These are phyloP conservation scores for Lolium multiflorum DNA, from an alignment of 176 grass and related monocot genomes.

Conservation along the genomic window DNA sequence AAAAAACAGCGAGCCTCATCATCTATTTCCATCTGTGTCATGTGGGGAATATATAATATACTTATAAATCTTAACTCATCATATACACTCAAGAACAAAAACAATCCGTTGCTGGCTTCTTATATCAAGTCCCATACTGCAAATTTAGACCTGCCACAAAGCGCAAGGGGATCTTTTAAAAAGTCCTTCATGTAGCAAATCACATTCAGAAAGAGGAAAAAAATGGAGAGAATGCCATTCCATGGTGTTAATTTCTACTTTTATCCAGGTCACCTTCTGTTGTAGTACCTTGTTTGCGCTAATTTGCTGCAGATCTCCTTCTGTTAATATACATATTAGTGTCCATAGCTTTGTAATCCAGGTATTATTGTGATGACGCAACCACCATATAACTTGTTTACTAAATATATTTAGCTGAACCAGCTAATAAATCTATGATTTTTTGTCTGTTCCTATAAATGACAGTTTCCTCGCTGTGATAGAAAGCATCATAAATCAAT, in stretches of 20 bases:
- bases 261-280: background rate
- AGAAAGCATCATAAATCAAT: constrained; percentile 18
- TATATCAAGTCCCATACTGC: background rate
- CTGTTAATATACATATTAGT: constrained; percentile 7
- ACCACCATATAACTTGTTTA: background rate
- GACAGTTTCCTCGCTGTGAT: background rate
- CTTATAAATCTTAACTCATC: background rate
- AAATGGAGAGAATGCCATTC: background rate
- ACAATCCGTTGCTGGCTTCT: too few relatives aligned
- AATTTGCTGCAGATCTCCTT: background rate
- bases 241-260: background rate
- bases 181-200: background rate
- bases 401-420: background rate
- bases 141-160: background rate
- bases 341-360: background rate
- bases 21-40: background rate
- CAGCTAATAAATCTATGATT: background rate
- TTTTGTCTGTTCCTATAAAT: constrained; percentile 9
- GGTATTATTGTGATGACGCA: constrained; percentile 7
- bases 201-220: background rate
- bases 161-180: background rate
- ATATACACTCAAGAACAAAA: too few relatives aligned
- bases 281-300: background rate
- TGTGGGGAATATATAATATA: background rate
- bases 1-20: too few relatives aligned